Conservation (phyloP, 2,329 filamentous ascomycete genomes). For the Ceratocystis papillata region DNA sequence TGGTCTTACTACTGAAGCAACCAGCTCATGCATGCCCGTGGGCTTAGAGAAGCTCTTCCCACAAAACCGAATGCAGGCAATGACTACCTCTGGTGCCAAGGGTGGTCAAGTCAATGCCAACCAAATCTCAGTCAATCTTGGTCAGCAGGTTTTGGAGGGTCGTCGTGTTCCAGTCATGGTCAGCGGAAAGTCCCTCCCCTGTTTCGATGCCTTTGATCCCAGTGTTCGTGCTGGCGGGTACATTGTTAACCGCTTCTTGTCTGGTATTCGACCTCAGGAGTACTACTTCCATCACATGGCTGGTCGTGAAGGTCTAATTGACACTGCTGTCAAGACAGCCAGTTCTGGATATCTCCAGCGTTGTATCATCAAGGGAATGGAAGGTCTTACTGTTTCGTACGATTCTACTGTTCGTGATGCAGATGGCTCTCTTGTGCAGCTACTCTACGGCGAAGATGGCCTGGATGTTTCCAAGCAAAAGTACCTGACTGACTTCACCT, state of each 20-base stretch:
- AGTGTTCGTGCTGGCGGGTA: slow-evolving; percentile 84
- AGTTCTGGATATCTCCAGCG: slow-evolving; percentile 92
- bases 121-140: slow-evolving; percentile 92
- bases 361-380: slow-evolving; percentile 97
- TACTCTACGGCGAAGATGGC: slow-evolving; percentile 93
- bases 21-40: slow-evolving; percentile 63
- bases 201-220: slow-evolving; percentile 86
- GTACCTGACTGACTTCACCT: slow-evolving; percentile 81
- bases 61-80: slow-evolving; percentile 96
- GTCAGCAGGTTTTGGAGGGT: slow-evolving; percentile 92
- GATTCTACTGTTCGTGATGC: slow-evolving; percentile 89
- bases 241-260: slow-evolving; percentile 92
- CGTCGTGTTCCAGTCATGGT: slow-evolving; percentile 94
- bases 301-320: slow-evolving; percentile 92
- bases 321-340: slow-evolving; percentile 97
- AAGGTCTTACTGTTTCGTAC: slow-evolving; percentile 83
- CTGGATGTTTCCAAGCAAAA: slow-evolving; percentile 90
- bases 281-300: slow-evolving; percentile 99
- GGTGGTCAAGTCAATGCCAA: slow-evolving; percentile 89
- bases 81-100: slow-evolving; percentile 95
- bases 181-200: slow-evolving; percentile 89
- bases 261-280: slow-evolving; percentile 90
- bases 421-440: slow-evolving; percentile 87
- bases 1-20: slow-evolving; percentile 66
- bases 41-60: slow-evolving; percentile 88